phyloP scores from a whole-genome alignment of 2,329 filamentous ascomycete genomes.

The Trichoderma sp. region DNA sequence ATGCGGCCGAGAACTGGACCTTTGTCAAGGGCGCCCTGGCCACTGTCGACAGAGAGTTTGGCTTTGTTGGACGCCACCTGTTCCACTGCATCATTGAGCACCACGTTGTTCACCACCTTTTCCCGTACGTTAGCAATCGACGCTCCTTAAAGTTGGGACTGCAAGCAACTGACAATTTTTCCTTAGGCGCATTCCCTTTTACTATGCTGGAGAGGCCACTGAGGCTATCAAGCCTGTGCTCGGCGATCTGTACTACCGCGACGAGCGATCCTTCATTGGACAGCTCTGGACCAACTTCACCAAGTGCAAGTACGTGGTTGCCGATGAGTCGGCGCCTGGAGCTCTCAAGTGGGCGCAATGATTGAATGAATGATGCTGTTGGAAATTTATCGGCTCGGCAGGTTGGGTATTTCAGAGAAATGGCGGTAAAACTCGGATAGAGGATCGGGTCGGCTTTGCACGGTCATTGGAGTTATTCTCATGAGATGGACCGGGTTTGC shows the following conservation, averaged over 20 bases:
- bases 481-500: background rate
- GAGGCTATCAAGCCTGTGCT: constrained; percentile 17
- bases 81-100: constrained; percentile 61
- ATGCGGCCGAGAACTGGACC: constrained; percentile 55
- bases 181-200: constrained; percentile 14
- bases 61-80: constrained; percentile 59
- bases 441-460: background rate
- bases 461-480: background rate
- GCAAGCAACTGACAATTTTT: background rate
- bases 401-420: background rate
- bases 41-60: constrained; percentile 62
- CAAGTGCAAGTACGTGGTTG: constrained; percentile 17
- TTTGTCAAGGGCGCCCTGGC: constrained; percentile 59
- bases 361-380: background rate
- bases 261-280: constrained; percentile 1
- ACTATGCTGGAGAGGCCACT: constrained; percentile 15
- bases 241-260: constrained; percentile 14
- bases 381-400: background rate
- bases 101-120: constrained; percentile 61
- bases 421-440: constrained; percentile 9
- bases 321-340: constrained; percentile 10
- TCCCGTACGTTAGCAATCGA: constrained; percentile 30
- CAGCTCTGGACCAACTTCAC: constrained; percentile 15
- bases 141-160: background rate
- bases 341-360: constrained; percentile 16